A percentile compares a stretch with the other conserved stretches of the same genome.
Conservation (phyloP, 352 stramenopile species). For the Phytophthora colocasiae region DNA sequence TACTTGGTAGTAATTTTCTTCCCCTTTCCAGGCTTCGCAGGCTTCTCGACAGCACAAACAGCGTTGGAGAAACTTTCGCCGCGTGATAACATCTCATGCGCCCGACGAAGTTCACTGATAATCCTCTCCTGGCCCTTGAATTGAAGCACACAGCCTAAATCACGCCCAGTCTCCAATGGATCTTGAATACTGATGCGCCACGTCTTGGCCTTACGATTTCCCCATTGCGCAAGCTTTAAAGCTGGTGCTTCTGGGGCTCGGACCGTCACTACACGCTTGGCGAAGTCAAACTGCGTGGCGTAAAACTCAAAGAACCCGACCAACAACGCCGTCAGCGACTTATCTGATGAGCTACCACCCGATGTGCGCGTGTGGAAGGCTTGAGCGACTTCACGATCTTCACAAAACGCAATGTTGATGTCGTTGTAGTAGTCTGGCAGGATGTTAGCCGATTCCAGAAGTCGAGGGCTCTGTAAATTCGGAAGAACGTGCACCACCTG, state of each 20-base stretch:
- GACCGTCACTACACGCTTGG: slow-evolving; percentile 93
- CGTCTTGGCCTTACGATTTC: slow-evolving; percentile 53
- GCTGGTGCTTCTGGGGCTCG: slow-evolving; percentile 52
- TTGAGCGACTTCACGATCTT: slow-evolving; percentile 44
- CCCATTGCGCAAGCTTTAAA: slow-evolving; percentile 58
- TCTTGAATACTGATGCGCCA: slow-evolving; percentile 91
- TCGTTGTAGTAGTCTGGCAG: slow-evolving; percentile 49
- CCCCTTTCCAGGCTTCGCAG: slow-evolving; percentile 15
- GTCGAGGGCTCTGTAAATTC: slow-evolving; percentile 91
- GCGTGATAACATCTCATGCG: slow-evolving; percentile 48
- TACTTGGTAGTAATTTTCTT: slow-evolving; percentile 12
- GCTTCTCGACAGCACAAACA: slow-evolving; percentile 43
- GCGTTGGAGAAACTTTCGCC: slow-evolving; percentile 60
- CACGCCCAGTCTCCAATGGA: slow-evolving; percentile 76
- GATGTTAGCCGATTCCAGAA: slow-evolving; percentile 55
- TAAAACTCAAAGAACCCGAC: slow-evolving; percentile 98
- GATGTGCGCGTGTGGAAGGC: slow-evolving; percentile 45
- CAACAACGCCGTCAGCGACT: slow-evolving; percentile 87
- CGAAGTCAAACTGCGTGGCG: slow-evolving; percentile 96
- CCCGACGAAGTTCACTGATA: slow-evolving; percentile 67
- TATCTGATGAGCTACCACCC: not conserved
- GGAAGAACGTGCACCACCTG: slow-evolving; percentile 92
- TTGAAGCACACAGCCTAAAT: slow-evolving; percentile 83
- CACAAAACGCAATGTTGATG: slow-evolving; percentile 81
- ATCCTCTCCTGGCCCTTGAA: slow-evolving; percentile 72